Conservation (phyloP, 805 yeast genomes). For the Grigorovia humatica region DNA sequence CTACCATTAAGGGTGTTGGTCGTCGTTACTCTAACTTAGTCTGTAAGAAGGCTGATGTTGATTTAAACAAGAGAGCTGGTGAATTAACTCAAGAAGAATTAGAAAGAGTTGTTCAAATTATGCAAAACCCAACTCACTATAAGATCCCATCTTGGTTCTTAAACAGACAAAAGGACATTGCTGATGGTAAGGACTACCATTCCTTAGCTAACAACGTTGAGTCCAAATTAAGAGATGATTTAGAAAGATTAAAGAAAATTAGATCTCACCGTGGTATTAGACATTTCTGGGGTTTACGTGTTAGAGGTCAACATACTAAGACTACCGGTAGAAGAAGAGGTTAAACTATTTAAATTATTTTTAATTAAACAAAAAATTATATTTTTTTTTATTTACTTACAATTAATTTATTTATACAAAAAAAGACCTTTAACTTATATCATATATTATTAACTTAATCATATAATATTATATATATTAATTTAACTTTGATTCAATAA, state of each 20-base stretch:
- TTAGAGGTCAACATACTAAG: slow-evolving; percentile 99
- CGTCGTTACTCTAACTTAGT: slow-evolving; percentile 99
- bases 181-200: slow-evolving; percentile 99
- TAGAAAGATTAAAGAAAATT: slow-evolving; percentile 99
- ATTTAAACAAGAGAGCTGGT: slow-evolving; percentile 98
- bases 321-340: slow-evolving; percentile 92
- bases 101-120: slow-evolving; percentile 98
- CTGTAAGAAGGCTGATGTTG: slow-evolving; percentile 99
- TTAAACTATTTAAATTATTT: slow-evolving; percentile 12
- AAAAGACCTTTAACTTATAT: neutral
- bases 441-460: neutral
- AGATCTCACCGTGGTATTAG: slow-evolving; percentile 99
- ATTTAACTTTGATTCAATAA: neutral
- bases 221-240: slow-evolving; percentile 98
- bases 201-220: slow-evolving; percentile 97
- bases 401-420: neutral
- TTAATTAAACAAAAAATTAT: neutral
- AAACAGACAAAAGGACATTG: slow-evolving; percentile 97
- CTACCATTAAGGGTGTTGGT: slow-evolving; percentile 99
- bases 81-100: slow-evolving; percentile 99
- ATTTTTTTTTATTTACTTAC: neutral
- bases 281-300: slow-evolving; percentile 99
- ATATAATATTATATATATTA: neutral
- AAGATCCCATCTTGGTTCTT: slow-evolving; percentile 99
- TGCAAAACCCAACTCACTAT: slow-evolving; percentile 99